phyloP scores from a whole-genome alignment of 345 rosid genomes.

The Populus euphratica region DNA sequence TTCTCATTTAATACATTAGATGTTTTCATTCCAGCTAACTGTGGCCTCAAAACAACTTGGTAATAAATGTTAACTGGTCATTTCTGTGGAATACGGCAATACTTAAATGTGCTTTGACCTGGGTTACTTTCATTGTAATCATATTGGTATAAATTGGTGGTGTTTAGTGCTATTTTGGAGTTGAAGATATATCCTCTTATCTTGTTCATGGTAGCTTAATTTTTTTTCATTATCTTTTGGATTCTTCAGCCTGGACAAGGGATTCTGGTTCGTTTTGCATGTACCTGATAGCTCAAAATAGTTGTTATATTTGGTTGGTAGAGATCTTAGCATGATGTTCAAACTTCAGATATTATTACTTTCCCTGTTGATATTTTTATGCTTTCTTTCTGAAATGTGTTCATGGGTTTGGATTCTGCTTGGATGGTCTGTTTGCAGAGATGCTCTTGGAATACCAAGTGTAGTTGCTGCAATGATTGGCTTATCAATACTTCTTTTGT shows the following conservation, averaged over 20 bases:
- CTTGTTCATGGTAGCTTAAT: too few relatives aligned
- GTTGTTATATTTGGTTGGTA: too few relatives aligned
- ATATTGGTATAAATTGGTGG: too few relatives aligned
- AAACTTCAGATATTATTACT: not conserved
- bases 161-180: too few relatives aligned
- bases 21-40: not conserved
- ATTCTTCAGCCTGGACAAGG: too few relatives aligned
- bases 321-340: not conserved
- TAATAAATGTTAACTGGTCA: not conserved
- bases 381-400: not conserved
- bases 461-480: conserved; percentile 98
- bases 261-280: too few relatives aligned
- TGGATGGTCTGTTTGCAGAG: conserved; percentile 46
- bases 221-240: too few relatives aligned
- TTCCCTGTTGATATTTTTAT: not conserved
- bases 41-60: not conserved
- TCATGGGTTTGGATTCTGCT: not conserved
- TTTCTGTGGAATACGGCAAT: not conserved
- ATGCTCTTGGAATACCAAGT: conserved; percentile 73
- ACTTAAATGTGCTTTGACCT: not conserved
- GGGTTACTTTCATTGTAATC: too few relatives aligned
- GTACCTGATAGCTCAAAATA: too few relatives aligned
- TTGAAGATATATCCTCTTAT: too few relatives aligned
- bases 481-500: conserved; percentile 69
- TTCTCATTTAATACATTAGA: not conserved